These are phyloP conservation scores for Solanum tarijense DNA, from an alignment of 257 asterid species.

Conservation along the genomic window DNA sequence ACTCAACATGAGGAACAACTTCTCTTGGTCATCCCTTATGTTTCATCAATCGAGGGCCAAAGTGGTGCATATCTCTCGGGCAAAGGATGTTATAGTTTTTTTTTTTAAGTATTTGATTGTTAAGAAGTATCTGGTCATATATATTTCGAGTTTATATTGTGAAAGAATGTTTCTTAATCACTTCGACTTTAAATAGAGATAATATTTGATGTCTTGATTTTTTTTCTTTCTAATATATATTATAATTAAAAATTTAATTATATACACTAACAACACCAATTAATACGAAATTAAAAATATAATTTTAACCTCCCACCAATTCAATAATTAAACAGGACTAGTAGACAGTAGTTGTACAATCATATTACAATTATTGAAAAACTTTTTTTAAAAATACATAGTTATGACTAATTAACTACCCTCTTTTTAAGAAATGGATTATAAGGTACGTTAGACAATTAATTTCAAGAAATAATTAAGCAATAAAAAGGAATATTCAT, in stretches of 20 bases:
- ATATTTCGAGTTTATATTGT: background rate
- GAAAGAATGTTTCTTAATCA: background rate
- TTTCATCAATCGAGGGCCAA: background rate
- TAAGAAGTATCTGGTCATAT: background rate
- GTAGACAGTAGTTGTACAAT: background rate
- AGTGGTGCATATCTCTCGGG: background rate
- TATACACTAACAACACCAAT: background rate
- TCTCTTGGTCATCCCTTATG: background rate
- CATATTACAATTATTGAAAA: background rate
- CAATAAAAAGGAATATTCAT: background rate
- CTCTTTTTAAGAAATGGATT: background rate
- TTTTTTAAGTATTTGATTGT: background rate
- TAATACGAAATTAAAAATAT: background rate
- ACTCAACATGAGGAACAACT: background rate
- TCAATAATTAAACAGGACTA: background rate
- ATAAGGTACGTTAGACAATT: background rate
- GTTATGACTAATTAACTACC: background rate
- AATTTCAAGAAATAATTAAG: background rate
- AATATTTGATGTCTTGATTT: background rate
- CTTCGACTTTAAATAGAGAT: background rate
- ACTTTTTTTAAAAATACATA: background rate
- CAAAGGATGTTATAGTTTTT: background rate
- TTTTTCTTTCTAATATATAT: too few relatives aligned
- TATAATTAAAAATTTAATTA: background rate
- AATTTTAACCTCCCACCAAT: background rate